phyloP scores from a whole-genome alignment of 2,329 filamentous ascomycete genomes.

The Colletotrichum sojae region DNA sequence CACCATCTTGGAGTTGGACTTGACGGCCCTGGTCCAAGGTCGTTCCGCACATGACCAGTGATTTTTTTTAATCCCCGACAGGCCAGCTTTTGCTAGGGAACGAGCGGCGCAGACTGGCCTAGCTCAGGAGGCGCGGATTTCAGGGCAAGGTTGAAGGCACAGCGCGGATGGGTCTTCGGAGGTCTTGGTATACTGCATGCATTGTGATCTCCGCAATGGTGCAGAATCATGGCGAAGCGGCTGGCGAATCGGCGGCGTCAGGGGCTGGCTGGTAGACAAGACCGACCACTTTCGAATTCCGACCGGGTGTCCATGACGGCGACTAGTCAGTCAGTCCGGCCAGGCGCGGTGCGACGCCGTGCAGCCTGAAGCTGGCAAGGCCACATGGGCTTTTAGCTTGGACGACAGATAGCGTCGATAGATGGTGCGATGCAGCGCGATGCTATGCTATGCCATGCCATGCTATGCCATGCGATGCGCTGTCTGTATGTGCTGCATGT shows the following conservation, averaged over 20 bases:
- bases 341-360: slow-evolving; percentile 29
- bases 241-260: slow-evolving; percentile 30
- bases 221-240: slow-evolving; percentile 36
- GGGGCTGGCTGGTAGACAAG: slow-evolving; percentile 11
- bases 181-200: slow-evolving; percentile 36
- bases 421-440: slow-evolving; percentile 26
- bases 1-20: slow-evolving; percentile 24
- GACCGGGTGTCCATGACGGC: slow-evolving; percentile 29
- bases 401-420: slow-evolving; percentile 28
- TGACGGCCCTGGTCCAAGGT: slow-evolving; percentile 24
- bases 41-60: slow-evolving; percentile 32
- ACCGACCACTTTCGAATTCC: slow-evolving; percentile 15
- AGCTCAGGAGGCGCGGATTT: slow-evolving; percentile 38
- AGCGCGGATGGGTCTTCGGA: slow-evolving; percentile 23
- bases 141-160: slow-evolving; percentile 22
- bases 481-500: slow-evolving; percentile 35
- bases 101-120: slow-evolving; percentile 24
- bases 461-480: slow-evolving; percentile 25
- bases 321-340: slow-evolving; percentile 33
- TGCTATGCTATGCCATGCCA: slow-evolving; percentile 23
- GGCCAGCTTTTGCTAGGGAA: slow-evolving; percentile 24
- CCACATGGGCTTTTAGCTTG: slow-evolving; percentile 37
- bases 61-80: slow-evolving; percentile 29
- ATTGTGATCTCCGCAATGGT: slow-evolving; percentile 37
- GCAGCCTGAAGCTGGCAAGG: slow-evolving; percentile 19